These are phyloP conservation scores for Thecaphora frezii DNA, from an alignment of 1,284 basidiomycete species.

Conservation along the genomic window DNA sequence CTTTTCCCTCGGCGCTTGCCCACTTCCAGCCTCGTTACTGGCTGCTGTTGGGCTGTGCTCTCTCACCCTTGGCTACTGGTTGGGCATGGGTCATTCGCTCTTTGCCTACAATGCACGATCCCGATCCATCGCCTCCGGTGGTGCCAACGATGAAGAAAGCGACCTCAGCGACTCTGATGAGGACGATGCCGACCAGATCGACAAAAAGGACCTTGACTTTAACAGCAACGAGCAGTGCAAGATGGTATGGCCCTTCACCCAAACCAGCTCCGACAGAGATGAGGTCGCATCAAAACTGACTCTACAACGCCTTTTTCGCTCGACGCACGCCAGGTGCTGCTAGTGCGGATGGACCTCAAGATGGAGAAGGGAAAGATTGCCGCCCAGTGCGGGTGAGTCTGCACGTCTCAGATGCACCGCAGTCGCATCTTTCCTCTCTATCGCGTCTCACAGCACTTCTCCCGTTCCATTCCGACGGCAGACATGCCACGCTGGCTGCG, in stretches of 20 bases:
- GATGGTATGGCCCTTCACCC: slow-evolving; percentile 26
- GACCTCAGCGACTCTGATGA: slow-evolving; percentile 13
- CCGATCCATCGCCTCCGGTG: slow-evolving; percentile 7
- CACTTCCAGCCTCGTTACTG: slow-evolving; percentile 1
- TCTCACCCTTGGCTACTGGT: slow-evolving; percentile 46
- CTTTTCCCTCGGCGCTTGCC: background rate
- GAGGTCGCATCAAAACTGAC: background rate
- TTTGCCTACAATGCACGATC: slow-evolving; percentile 36
- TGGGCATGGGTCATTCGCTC: slow-evolving; percentile 42
- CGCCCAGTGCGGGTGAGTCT: slow-evolving; percentile 50
- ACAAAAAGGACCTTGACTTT: slow-evolving; percentile 8
- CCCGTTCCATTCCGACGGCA: background rate
- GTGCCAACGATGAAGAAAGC: slow-evolving; percentile 3
- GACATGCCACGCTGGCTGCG: slow-evolving; percentile 53
- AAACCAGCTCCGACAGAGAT: background rate
- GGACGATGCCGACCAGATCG: slow-evolving; percentile 19
- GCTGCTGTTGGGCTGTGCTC: slow-evolving; percentile 39
- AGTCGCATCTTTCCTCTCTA: no score
- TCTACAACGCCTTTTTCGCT: background rate
- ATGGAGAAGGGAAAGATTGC: slow-evolving; percentile 60
- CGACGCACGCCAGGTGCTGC: slow-evolving; percentile 21
- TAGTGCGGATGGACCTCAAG: slow-evolving; percentile 56
- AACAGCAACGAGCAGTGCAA: slow-evolving; percentile 48
- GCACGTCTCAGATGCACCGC: no score
- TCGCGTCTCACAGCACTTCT: no score